Base-by-base conservation (phyloP, 257 asterid species). In the Craterostigma plantagineum region DNA sequence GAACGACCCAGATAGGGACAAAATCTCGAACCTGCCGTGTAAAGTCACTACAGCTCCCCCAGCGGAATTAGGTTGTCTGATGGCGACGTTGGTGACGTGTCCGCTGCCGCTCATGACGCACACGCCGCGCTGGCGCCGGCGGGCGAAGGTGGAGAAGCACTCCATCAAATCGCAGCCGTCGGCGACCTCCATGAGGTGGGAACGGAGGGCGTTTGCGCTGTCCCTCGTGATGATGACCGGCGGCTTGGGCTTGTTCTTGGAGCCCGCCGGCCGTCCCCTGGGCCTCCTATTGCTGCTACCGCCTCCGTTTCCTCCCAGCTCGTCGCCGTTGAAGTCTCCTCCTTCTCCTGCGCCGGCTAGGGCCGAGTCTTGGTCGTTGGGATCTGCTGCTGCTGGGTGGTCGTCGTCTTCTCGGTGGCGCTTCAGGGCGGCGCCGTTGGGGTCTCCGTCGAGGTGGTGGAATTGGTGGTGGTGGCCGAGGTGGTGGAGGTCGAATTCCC, bases 51-150 rank as follows among this genome's bases (percentile, higher is more conserved):
- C 65, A 0, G 79, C 70, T 5, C 82, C 91, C 0, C 81, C 77
- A 0, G 93, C 55, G 3, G 86, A 77, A n/a, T n/a, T n/a, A 7
- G 91, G 93, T 47, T 80, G 91, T 13, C 72, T 55, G 7, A 80
- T 64, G 27, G 81, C 73, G 10, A 80, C 91, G 16, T 80, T 76
- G 0, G 73, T 71, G 4, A 76, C 91, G 10, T 55, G 68, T 9
- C 93, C 93, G 10, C 66, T 80, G 3, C 91, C 93, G 45, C 76
- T 68, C 82, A 80, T 60, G 17, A 80, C 72, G 56, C 93, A 80
- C 0, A 80, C 82, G 8, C 93, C 93, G 10, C 93, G 38, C 55
- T 80, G 93, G 17, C 91, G 70, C 42, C 85, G 63, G 7, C 86
- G 52, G 0, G 93, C 93, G 36, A 80, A 80, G 65, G 35, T 63